A percentile compares a stretch with the other conserved stretches of the same genome.
Conservation (phyloP, 2,329 filamentous ascomycete species). For the Cercospora citrullina region DNA sequence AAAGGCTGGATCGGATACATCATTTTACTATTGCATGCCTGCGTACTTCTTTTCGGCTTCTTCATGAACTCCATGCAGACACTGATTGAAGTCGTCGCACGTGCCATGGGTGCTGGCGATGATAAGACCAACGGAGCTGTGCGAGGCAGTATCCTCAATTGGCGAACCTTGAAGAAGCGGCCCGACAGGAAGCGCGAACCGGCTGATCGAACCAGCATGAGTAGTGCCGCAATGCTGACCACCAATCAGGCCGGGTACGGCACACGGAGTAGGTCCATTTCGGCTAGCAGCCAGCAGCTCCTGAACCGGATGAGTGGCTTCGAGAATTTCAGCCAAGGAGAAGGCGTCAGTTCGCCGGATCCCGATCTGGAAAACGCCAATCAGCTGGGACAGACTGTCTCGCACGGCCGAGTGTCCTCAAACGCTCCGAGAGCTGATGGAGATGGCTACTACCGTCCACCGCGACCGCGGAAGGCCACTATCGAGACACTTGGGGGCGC, state of each 20-base stretch:
- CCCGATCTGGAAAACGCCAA: constrained; percentile 23
- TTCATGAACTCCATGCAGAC: constrained; percentile 90
- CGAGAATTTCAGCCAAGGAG: constrained; percentile 57
- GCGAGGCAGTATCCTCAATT: constrained; percentile 79
- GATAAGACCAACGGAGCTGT: constrained; percentile 53
- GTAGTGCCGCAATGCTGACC: constrained; percentile 73
- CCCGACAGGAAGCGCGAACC: constrained; percentile 45
- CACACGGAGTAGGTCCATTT: constrained; percentile 59
- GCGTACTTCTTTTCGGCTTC: constrained; percentile 86
- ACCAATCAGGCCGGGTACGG: constrained; percentile 36
- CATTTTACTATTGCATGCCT: constrained; percentile 80
- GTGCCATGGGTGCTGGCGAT: constrained; percentile 78
- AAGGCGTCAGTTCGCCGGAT: constrained; percentile 53
- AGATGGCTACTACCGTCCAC: constrained; percentile 88
- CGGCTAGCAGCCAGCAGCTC: constrained; percentile 62
- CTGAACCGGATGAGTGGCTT: constrained; percentile 56
- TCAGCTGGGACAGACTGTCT: constrained; percentile 9
- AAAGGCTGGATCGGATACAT: constrained; percentile 96
- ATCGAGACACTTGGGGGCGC: constrained; percentile 54
- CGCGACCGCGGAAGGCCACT: constrained; percentile 67
- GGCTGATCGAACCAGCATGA: constrained; percentile 74
- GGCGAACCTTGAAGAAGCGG: constrained; percentile 42
- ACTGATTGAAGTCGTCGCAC: constrained; percentile 80
- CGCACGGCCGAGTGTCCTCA: constrained; percentile 14
- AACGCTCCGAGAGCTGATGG: constrained; percentile 25